Evolutionary conservation across 2,329 filamentous ascomycete species (phyloP).

Genomic region (Penicillium vulpinum): DNA sequence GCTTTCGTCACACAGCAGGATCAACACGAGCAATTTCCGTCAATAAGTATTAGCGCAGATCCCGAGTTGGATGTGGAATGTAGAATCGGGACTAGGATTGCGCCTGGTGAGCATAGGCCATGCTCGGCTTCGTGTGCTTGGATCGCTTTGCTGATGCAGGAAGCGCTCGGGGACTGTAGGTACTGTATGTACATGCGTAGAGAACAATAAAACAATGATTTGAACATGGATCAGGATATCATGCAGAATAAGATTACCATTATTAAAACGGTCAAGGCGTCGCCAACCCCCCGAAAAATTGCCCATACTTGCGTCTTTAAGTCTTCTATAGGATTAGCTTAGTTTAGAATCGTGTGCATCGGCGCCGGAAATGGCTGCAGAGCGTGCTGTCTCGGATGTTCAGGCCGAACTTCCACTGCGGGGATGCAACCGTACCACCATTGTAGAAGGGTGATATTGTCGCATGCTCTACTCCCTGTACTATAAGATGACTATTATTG

Average conservation of each 20-base stretch:
- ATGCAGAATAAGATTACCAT: background rate
- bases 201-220: background rate
- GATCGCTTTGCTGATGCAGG: conserved; percentile 9
- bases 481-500: background rate
- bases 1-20: conserved; percentile 16
- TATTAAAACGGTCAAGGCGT: background rate
- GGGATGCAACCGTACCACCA: background rate
- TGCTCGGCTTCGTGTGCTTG: conserved; percentile 10
- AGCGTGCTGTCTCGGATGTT: conserved; percentile 7
- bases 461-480: background rate
- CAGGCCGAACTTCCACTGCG: conserved; percentile 13
- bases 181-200: conserved; percentile 2
- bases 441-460: background rate
- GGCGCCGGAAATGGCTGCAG: conserved; percentile 9
- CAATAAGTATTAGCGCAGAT: background rate
- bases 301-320: background rate
- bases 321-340: background rate
- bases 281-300: background rate
- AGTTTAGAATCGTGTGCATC: background rate
- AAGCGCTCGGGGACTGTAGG: conserved; percentile 6
- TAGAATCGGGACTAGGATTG: background rate
- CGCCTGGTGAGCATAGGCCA: background rate
- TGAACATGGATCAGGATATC: background rate
- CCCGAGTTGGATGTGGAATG: background rate
- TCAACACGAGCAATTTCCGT: background rate